Percentiles rank a stretch among this genome's conserved stretches.
Conservation (phyloP, 306 rosid genomes). For the Begonia loranthoides region DNA sequence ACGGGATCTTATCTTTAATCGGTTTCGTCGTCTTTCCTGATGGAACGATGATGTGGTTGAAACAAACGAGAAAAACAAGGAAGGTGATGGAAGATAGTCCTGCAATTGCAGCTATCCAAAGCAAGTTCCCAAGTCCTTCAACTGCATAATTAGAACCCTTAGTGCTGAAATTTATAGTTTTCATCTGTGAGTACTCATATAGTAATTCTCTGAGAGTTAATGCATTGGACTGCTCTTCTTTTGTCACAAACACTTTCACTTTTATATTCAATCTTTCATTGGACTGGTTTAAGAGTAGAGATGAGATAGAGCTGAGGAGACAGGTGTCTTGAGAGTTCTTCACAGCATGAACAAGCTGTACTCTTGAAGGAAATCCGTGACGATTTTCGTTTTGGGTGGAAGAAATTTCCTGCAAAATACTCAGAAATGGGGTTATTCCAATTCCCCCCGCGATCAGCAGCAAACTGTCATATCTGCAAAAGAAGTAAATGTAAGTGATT, state of each 20-base stretch:
- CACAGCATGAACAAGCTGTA: slow-evolving; percentile 49
- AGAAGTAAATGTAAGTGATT: not conserved
- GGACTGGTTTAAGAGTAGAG: slow-evolving; percentile 31
- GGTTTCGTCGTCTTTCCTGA: slow-evolving; percentile 20
- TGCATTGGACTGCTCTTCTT: slow-evolving; percentile 33
- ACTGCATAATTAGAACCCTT: slow-evolving; percentile 29
- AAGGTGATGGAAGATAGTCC: slow-evolving; percentile 44
- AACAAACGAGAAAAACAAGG: slow-evolving; percentile 28
- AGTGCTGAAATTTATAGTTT: slow-evolving; percentile 32
- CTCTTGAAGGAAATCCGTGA: slow-evolving; percentile 27
- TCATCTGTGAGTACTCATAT: slow-evolving; percentile 24
- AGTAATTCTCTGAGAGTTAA: slow-evolving; percentile 29
- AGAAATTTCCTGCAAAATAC: slow-evolving; percentile 59
- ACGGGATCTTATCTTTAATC: slow-evolving; percentile 37
- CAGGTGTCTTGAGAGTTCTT: slow-evolving; percentile 50
- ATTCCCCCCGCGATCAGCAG: slow-evolving; percentile 80
- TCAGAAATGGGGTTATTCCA: slow-evolving; percentile 78
- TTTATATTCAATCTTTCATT: slow-evolving; percentile 28
- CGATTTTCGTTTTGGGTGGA: slow-evolving; percentile 18
- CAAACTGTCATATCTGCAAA: slow-evolving; percentile 67
- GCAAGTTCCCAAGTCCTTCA: slow-evolving; percentile 46
- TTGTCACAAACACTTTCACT: slow-evolving; percentile 60
- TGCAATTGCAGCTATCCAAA: slow-evolving; percentile 47
- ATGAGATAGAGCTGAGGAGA: slow-evolving; percentile 48
- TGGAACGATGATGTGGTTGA: slow-evolving; percentile 45